Base-by-base conservation (phyloP, 495 filamentous ascomycete genomes). In the Trichocladium antarcticum region DNA sequence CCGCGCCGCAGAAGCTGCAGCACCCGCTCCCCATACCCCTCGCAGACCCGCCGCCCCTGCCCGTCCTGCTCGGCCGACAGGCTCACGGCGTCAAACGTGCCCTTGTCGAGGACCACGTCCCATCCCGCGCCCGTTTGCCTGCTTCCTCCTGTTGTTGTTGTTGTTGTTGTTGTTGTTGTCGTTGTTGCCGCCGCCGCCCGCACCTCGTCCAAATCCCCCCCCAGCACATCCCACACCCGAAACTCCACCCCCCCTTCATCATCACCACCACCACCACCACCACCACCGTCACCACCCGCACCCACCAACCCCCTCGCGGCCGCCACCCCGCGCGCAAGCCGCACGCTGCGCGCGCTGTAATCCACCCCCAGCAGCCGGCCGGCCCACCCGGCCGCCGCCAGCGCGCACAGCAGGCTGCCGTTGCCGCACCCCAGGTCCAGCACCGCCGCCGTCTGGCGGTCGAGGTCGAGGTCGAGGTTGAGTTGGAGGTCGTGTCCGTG, bases 21-120 rank as follows among this genome's bases (percentile, higher is more conserved):
- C 17, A 87, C 82, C 20, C 78, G 74, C 51, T 71, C 69, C 17
- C 76, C 73, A 71, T 97, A 98, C 39, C 73, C 71, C 61, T 95
- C 87, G 59, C 74, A 82, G 16, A 83, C 69, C 38, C 79, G 73
- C 9, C 70, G 66, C 7, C 75, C 80, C 17, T 60, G 49, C 8
- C 34, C 57, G 49, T 82, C 72, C 21, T 61, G 66, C 61, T 85
- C 85, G 28, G 73, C 75, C 37, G 74, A 78, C 16, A 98, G 67
- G 35, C 79, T 83, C 6, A 98, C 79, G 2, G 92, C 92, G 73
- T 98, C 92, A 68, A 95, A 98, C 1, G 92, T 98, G 20, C 92
- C 92, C 63, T 98, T 98, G 66, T 98, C 92, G 6, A 96, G 74
- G 0, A 95, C 82, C 0, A 96, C 76, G 67, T 96, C 88, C 62